phyloP scores from a whole-genome alignment of 768 basidiomycete species.

The Mrakia blollopis region DNA sequence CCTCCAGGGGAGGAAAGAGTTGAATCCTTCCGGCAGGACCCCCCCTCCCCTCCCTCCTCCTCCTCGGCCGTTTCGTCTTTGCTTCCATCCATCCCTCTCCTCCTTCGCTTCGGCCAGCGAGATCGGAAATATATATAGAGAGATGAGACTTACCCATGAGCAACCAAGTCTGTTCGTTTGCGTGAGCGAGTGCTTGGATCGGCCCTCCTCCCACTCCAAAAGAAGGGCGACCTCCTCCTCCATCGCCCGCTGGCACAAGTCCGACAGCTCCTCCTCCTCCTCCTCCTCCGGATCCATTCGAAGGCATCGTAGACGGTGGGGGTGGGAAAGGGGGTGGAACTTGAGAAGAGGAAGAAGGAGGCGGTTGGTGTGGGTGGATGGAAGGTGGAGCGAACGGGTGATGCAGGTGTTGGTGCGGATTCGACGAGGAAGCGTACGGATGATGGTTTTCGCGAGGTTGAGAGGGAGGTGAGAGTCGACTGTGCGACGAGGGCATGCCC shows the following conservation, averaged over 20 bases:
- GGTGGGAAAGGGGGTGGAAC: background rate
- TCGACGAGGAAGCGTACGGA: background rate
- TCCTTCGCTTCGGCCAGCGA: background rate
- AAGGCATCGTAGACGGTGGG: background rate
- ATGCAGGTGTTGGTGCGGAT: background rate
- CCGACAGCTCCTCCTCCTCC: background rate
- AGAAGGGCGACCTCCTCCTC: background rate
- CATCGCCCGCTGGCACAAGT: background rate
- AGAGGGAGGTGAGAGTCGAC: no score
- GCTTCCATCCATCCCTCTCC: background rate
- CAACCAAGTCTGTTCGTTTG: conserved; percentile 94
- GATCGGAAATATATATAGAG: background rate
- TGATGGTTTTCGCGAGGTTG: background rate
- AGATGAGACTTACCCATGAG: conserved; percentile 63
- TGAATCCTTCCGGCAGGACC: no score
- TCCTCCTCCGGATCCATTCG: conserved; percentile 13
- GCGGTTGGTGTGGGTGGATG: background rate
- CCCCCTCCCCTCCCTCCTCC: no score
- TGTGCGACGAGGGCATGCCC: no score
- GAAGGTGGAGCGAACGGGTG: background rate
- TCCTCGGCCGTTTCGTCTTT: no score
- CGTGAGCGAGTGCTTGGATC: conserved; percentile 68
- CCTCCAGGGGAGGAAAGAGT: no score
- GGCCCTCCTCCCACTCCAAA: background rate
- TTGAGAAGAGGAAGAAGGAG: background rate